Evolutionary conservation across 2,329 filamentous ascomycete genomes (phyloP), one percentile per base, ranked within the genome.

Genomic region (Fusarium floridanum): DNA sequence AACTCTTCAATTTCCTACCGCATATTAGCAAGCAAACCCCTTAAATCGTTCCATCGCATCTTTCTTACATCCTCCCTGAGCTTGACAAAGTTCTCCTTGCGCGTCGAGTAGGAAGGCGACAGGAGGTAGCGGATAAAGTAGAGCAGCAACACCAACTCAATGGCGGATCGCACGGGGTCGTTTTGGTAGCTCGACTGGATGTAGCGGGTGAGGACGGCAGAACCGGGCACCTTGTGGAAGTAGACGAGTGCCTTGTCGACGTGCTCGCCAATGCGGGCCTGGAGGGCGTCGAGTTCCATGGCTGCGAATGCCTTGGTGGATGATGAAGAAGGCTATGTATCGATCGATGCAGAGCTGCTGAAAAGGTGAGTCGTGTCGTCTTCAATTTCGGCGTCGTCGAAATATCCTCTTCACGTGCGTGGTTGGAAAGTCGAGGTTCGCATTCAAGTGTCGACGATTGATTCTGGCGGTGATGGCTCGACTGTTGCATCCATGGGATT

Each of bases 111-210:
- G 63, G 94, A 95, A 0, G 96, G 95, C 71, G 95, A 93, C 71
- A 98, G 88, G 64, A 99, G 88, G 83, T 99, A 99, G 73, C 95
- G 91, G 67, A 99, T 93, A 73, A 97, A 97, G 85, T 99, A 99
- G 64, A 99, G 91, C 77, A 99, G 94, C 69, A 99, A 88, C 76
- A 98, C 92, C 61, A 99, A 87, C 85, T 99, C 97, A 76, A 99
- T 94, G 43, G 94, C 95, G 62, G 95, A 97, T 64, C 97, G 93
- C 66, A 98, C 91, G 11, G 97, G 97, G 80, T 99, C 97, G 82
- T 99, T 93, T 86, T 99, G 97, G 86, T 99, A 98, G 82, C 95
- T 98, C 67, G 95, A 98, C 83, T 94, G 94, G 81, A 99, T 95
- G 85, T 99, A 99, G 73, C 97, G 94, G 77, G 97, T 90, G 79